phyloP scores from a whole-genome alignment of 768 basidiomycete species.

The Dioszegia hungarica region DNA sequence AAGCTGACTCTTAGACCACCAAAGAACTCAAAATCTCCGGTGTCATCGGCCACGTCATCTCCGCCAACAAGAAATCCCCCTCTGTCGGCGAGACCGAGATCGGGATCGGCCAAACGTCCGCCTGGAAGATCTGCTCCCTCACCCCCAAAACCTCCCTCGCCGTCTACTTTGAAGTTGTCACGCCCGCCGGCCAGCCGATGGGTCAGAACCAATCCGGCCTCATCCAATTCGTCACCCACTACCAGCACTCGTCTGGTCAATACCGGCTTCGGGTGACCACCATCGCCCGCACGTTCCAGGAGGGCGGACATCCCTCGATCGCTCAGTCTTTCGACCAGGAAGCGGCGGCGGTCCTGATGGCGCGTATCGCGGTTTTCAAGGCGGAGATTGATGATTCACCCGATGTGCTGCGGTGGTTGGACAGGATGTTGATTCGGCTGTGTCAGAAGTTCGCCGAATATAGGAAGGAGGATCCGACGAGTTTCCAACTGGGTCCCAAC shows the following conservation, averaged over 20 bases:
- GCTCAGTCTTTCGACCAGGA: constrained; percentile 96
- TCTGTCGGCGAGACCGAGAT: constrained; percentile 99
- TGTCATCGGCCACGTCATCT: constrained; percentile 94
- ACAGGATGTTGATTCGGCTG: constrained; percentile 94
- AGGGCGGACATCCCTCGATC: constrained; percentile 90
- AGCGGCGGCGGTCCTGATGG: constrained; percentile 95
- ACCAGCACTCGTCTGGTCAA: constrained; percentile 94
- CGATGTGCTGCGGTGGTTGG: constrained; percentile 93
- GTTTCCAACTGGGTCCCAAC: constrained; percentile 87
- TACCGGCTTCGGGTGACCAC: constrained; percentile 95
- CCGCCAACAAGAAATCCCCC: constrained; percentile 89
- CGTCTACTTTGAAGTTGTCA: constrained; percentile 98
- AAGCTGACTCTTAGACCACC: constrained; percentile 63
- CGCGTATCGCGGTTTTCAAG: constrained; percentile 97
- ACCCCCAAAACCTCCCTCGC: constrained; percentile 80
- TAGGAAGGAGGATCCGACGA: constrained; percentile 91
- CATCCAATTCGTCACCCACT: constrained; percentile 97
- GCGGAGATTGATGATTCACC: constrained; percentile 97
- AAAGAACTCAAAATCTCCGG: constrained; percentile 99
- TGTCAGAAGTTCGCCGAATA: constrained; percentile 99
- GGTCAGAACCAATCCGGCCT: constrained; percentile 79
- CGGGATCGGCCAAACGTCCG: constrained; percentile 95
- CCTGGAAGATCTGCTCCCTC: constrained; percentile 93
- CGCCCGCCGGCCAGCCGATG: constrained; percentile 88
- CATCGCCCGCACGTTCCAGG: constrained; percentile 93